These are phyloP conservation scores for Quercus rubra DNA, from an alignment of 306 rosid genomes.

Conservation along the genomic window DNA sequence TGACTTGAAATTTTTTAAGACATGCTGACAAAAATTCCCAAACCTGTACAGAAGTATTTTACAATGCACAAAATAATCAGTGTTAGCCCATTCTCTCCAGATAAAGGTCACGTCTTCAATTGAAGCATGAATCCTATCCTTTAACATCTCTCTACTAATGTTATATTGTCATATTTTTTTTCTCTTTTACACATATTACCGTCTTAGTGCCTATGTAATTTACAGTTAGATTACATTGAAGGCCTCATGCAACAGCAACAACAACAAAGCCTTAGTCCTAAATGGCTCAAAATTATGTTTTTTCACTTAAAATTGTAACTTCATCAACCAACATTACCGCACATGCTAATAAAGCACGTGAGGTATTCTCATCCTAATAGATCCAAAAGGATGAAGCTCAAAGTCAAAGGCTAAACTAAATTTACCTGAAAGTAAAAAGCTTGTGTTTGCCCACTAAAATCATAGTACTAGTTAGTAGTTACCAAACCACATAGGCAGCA, in stretches of 20 bases:
- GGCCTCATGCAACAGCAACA: background rate
- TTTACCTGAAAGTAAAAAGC: background rate
- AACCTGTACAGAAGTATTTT: too few relatives aligned
- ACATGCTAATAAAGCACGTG: background rate
- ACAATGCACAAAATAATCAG: background rate
- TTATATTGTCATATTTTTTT: background rate
- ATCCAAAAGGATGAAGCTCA: background rate
- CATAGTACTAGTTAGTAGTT: background rate
- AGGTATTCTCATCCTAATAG: background rate
- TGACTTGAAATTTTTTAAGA: background rate
- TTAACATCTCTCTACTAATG: background rate
- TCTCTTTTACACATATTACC: background rate
- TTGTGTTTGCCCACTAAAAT: background rate
- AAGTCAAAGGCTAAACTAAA: background rate
- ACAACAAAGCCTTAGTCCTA: too few relatives aligned
- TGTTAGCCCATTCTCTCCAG: background rate
- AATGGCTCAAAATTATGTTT: background rate
- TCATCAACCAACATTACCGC: background rate
- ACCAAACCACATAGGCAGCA: background rate
- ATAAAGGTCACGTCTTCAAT: background rate
- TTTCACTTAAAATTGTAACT: background rate
- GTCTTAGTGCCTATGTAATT: background rate
- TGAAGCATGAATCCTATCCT: background rate
- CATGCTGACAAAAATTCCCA: background rate
- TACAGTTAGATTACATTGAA: background rate